Base-by-base conservation (phyloP, 2,329 filamentous ascomycete genomes). In the Diaporthe humulicola region DNA sequence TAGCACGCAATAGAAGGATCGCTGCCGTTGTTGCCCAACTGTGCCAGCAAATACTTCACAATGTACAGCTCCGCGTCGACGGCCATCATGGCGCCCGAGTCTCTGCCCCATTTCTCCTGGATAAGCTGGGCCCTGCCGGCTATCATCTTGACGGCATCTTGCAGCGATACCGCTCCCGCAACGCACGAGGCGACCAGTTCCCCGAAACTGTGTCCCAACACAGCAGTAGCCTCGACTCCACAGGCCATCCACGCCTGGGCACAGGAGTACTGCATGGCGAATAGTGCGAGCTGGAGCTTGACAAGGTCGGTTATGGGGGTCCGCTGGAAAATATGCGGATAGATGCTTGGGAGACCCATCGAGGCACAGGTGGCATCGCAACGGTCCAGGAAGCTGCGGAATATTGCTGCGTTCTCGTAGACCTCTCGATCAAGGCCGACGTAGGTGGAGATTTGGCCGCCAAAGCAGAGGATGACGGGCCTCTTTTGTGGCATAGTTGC, bases 171-270 rank as follows among this genome's bases (percentile, higher is more conserved):
- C 0, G 76, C 76, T 0, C 83, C 82, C 0, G 84, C 77, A 0
- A 86, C 75, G 69, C 82, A 84, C 0, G 86, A 78, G 0, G 85
- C 84, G 0, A 83, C 83, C 12, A 87, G 77, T 76, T 87, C 82
- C 3, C 86, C 86, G 28, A 86, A 84, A 73, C 81, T 84, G 74
- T 87, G 85, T 8, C 85, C 85, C 0, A 87, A 79, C 0, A 84
- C 77, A 0, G 79, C 79, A 1, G 38, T 74, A 72, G 0, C 78
- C 1, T 78, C 73, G 1, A 76, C 74, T 42, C 85, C 84, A 30
- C 93, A 81, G 0, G 80, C 82, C 0, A 76, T 77, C 87, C 86
- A 89, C 0, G 84, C 78, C n/a, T 80, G 79, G 9, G 82, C 82
- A 5, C 88, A 76, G 0, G 87, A 85, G 28, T 86, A 85, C 74